Base-by-base conservation (phyloP, 78 protist genomes). In the Dictyostelium capitatum region DNA sequence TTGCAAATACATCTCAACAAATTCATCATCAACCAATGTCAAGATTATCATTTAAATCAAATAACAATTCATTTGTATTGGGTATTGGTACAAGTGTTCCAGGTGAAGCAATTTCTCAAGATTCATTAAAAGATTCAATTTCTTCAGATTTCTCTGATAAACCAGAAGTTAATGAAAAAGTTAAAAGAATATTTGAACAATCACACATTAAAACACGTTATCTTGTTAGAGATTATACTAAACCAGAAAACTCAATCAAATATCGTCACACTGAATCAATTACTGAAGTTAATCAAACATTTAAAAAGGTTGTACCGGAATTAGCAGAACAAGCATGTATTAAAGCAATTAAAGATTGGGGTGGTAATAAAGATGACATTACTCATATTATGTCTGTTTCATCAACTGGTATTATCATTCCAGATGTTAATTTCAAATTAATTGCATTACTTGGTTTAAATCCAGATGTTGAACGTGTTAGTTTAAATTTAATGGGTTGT, bases 311-410 rank as follows among this genome's bases (percentile, higher is more conserved):
- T 37, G 83, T 75, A 8, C 84, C 78, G 1, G 32, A n/a, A 5
- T 79, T 87, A 2, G n/a, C 93, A 0, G 17, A 77, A 14, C n/a
- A 50, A 32, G 59, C 93, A 14, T 87, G 84, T 64, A 53, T 15
- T 10, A 67, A 64, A 10, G 93, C 93, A 17, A 67, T 87, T 37
- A 51, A 59, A 30, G 93, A 87, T 19, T 87, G 93, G 93, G 93
- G 93, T 51, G 93, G 93, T 50, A 23, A 50, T 32, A 37, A 47
- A 11, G 32, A 25, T 12, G 84, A 87, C 19, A 77, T 87, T 32
- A 87, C 93, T 50, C 93, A 87, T 23, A 54, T 87, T 28, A 54
- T 87, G 6, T 70, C 84, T 0, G 83, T 73, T 1, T 64, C 93
- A 8, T 72, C 74, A 8, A 87, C 93, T 23, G 93, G 93, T 87